Percentiles rank a stretch among this genome's conserved stretches.
Conservation (phyloP, 768 basidiomycete genomes). For the Tubosaeta sp. region DNA sequence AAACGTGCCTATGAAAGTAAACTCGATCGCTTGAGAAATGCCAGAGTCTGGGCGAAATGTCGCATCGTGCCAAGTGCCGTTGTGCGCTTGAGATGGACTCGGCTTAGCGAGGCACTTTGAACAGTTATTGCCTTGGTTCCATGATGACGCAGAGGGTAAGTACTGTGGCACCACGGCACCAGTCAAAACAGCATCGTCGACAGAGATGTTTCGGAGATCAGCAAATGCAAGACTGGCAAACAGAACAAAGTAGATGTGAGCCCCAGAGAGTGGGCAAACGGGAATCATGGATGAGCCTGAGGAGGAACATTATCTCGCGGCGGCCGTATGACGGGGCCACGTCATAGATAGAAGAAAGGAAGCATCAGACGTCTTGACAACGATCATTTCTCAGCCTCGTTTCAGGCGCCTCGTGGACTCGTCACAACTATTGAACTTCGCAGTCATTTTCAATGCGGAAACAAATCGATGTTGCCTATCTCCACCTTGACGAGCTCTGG, state of each 20-base stretch:
- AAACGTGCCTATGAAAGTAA: constrained; percentile 11
- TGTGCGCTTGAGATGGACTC: constrained; percentile 1
- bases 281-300: too few relatives aligned
- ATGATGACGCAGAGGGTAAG: neutral
- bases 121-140: constrained; percentile 11
- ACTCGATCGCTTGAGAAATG: neutral
- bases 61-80: constrained; percentile 18
- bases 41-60: neutral
- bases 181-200: constrained; percentile 12
- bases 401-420: too few relatives aligned
- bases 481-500: too few relatives aligned
- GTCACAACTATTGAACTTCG: too few relatives aligned
- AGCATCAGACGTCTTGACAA: neutral
- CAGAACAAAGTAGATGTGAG: neutral
- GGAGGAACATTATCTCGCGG: too few relatives aligned
- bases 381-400: neutral
- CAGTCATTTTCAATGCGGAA: too few relatives aligned
- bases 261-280: too few relatives aligned
- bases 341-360: too few relatives aligned
- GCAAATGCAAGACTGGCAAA: constrained; percentile 1
- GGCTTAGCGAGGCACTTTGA: neutral
- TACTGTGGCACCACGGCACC: constrained; percentile 8
- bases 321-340: too few relatives aligned
- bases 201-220: constrained; percentile 8
- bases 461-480: too few relatives aligned